Base-by-base conservation (phyloP, 192 early-diverging fungal genomes). In the Coemansia reversa region DNA sequence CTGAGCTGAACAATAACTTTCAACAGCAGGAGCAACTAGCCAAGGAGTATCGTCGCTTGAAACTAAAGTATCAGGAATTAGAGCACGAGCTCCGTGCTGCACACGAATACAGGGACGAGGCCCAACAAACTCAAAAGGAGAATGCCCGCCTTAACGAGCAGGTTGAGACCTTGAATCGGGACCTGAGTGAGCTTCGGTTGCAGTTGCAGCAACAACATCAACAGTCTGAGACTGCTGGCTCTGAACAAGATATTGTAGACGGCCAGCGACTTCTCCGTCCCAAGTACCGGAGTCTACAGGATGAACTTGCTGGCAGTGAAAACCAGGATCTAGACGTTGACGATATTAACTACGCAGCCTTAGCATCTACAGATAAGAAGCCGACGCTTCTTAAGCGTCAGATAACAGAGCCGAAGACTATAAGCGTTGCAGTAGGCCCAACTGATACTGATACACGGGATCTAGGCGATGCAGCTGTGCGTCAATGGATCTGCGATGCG, bases 281-380 rank as follows among this genome's bases (percentile, higher is more conserved):
- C 64, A 67, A 60, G 48, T 71, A 66, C 61, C 55, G 45, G 51
- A 76, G 69, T 50, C 64, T 81, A 14, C 69, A 70, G 22, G 79
- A 81, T 12, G 79, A 81, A 42, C 70, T 81, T 9, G 63, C 68
- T 22, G 65, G 51, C 30, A 68, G 54, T 52, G 69, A 32, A 49
- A 35, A 55, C 23, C 65, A 67, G 52, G 52, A 68, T 32, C 51
- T 62, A 18, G 72, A 64, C 25, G 66, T 75, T 14, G 77, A 80
- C 20, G 77, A 80, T 42, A 28, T 51, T 24, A 51, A 16, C 14
- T 19, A 50, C n/a, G n/a, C n/a, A 32, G n/a, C 14, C 16, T 11
- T 14, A 16, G 39, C 14, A 16, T 14, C 39, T 2, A 45, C 8
- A 45, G 39, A 45, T 16, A 12, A 45, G 14, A 45, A 45, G 16